Conservation (phyloP, 805 yeast genomes). For the Lachancea sp. region DNA sequence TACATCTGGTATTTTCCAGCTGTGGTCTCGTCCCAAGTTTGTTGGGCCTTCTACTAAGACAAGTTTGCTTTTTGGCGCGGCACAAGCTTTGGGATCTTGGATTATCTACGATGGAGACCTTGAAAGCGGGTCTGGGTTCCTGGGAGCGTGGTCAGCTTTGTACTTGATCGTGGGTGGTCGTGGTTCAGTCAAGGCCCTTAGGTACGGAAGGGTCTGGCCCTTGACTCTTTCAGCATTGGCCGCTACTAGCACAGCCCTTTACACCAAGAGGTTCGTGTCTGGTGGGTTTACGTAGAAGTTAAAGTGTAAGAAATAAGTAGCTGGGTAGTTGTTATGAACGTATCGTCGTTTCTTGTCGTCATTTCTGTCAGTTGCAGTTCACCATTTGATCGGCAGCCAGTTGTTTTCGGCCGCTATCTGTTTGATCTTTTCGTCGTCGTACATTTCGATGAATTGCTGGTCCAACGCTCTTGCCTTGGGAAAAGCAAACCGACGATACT, state of each 20-base stretch:
- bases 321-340: no score
- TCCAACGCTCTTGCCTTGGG: conserved; percentile 95
- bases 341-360: background rate
- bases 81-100: conserved; percentile 61
- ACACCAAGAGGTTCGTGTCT: conserved; percentile 66
- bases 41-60: conserved; percentile 33
- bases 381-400: conserved; percentile 72
- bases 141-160: conserved; percentile 72
- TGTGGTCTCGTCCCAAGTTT: conserved; percentile 17
- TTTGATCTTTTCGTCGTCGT: conserved; percentile 59
- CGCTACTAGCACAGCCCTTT: conserved; percentile 52
- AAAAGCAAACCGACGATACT: conserved; percentile 86
- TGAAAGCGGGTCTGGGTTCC: conserved; percentile 73
- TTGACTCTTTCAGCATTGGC: conserved; percentile 53
- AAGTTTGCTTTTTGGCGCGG: conserved; percentile 53
- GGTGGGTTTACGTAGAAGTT: conserved; percentile 18
- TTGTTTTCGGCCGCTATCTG: conserved; percentile 44
- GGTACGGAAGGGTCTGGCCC: conserved; percentile 58
- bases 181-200: conserved; percentile 42
- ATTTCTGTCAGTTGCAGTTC: background rate
- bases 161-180: conserved; percentile 68
- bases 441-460: conserved; percentile 90
- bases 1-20: conserved; percentile 7
- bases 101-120: conserved; percentile 73
- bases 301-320: background rate